Conservation (phyloP, 2,329 filamentous ascomycete genomes). For the Trichophyton benhamiae region DNA sequence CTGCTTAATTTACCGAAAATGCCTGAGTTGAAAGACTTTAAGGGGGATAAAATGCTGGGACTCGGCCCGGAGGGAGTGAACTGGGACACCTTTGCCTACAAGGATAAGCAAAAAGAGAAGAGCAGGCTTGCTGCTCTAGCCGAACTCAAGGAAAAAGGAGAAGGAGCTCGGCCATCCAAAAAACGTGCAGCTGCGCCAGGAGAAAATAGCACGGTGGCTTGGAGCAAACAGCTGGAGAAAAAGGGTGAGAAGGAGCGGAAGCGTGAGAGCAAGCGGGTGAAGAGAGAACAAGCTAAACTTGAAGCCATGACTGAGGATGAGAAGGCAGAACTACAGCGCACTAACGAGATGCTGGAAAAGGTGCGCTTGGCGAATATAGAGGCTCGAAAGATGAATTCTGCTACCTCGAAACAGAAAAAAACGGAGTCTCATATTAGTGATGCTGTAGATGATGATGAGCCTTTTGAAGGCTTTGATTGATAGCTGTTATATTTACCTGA, state of each 20-base stretch:
- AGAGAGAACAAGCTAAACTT: constrained; percentile 50
- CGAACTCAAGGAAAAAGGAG: constrained; percentile 35
- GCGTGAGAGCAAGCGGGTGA: constrained; percentile 52
- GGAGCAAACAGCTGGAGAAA: constrained; percentile 58
- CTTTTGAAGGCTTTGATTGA: constrained; percentile 48
- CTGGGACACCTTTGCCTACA: constrained; percentile 57
- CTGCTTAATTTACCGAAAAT: constrained; percentile 79
- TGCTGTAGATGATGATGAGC: constrained; percentile 30
- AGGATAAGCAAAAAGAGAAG: constrained; percentile 59
- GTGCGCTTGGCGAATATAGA: constrained; percentile 46
- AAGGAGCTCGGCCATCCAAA: constrained; percentile 29
- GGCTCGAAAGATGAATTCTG: background rate
- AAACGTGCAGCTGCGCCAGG: constrained; percentile 41
- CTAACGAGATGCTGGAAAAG: constrained; percentile 51
- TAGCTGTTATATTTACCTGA: background rate
- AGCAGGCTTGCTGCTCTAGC: constrained; percentile 46
- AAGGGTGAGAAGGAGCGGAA: constrained; percentile 51
- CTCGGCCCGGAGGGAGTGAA: constrained; percentile 43
- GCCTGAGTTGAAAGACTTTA: constrained; percentile 71
- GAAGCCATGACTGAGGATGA: constrained; percentile 60
- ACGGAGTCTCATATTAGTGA: constrained; percentile 13
- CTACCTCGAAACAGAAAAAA: constrained; percentile 6
- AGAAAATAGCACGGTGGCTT: constrained; percentile 46
- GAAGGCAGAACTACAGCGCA: constrained; percentile 49
- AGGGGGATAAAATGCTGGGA: constrained; percentile 52